Percentiles rank a stretch among this genome's conserved stretches.
phyloP scores from a whole-genome alignment of 2,329 filamentous ascomycete species.

The Aspergillus pseudotamarii region DNA sequence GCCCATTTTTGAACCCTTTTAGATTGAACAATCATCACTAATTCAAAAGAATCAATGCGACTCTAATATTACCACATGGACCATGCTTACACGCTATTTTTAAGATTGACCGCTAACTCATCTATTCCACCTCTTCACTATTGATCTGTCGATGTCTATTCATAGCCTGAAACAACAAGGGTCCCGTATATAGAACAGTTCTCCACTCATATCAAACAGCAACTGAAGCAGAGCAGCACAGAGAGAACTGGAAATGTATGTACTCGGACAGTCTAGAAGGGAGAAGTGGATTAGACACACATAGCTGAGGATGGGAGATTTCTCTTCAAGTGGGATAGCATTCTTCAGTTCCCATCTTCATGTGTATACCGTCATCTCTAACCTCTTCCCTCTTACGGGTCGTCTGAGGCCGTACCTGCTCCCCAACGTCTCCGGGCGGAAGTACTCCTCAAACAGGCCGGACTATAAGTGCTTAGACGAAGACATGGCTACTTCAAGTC shows the following conservation, averaged over 20 bases:
- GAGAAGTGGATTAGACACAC: not conserved
- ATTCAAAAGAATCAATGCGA: not conserved
- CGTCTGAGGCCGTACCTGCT: not conserved
- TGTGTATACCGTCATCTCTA: not conserved
- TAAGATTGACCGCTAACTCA: not conserved
- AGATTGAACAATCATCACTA: not conserved
- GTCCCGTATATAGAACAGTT: not conserved
- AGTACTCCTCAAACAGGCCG: not conserved
- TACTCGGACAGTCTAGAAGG: not conserved
- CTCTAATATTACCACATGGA: not conserved
- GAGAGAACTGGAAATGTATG: not conserved
- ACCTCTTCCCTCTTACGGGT: not conserved
- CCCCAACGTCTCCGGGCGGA: not conserved
- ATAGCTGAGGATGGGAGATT: conserved; percentile 1
- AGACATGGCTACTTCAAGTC: not conserved
- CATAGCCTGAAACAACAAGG: not conserved
- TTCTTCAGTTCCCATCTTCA: not conserved
- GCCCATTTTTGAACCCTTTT: not conserved
- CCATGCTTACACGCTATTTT: not conserved
- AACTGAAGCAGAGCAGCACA: not conserved
- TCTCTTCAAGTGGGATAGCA: not conserved
- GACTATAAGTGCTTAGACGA: not conserved
- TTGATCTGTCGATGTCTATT: not conserved
- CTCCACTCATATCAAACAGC: not conserved
- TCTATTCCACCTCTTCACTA: not conserved